Percentiles rank a stretch among this genome's conserved stretches.
These are phyloP conservation scores for Capsella bursapastoris DNA, from an alignment of 345 rosid species.

Conservation along the genomic window DNA sequence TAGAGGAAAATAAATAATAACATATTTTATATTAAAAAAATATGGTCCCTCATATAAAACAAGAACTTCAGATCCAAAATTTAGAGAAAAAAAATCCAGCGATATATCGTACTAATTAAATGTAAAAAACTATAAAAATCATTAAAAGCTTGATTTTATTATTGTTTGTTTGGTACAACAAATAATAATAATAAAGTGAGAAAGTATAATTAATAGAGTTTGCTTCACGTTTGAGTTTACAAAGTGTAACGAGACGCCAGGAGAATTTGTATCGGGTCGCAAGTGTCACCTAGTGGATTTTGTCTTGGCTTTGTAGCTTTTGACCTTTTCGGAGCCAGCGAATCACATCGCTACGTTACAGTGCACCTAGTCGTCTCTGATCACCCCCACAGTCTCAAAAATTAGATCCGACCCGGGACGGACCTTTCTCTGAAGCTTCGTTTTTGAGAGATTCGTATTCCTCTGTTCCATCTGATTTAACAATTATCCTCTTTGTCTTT, in stretches of 20 bases:
- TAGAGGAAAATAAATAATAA: too few species aligned
- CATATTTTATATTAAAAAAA: too few species aligned
- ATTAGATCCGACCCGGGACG: slow-evolving; percentile 38
- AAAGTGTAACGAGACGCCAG: slow-evolving; percentile 23
- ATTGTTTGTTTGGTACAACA: slow-evolving; percentile 32
- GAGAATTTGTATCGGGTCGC: slow-evolving; percentile 35
- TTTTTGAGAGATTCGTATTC: slow-evolving; percentile 34
- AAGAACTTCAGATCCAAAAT: too few species aligned
- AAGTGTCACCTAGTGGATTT: slow-evolving; percentile 26
- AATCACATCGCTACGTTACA: slow-evolving; percentile 17
- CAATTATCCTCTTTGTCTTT: slow-evolving; percentile 18
- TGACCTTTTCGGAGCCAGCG: slow-evolving; percentile 15
- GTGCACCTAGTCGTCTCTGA: slow-evolving; percentile 32
- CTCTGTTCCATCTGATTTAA: slow-evolving; percentile 38
- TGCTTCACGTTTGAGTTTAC: slow-evolving; percentile 36
- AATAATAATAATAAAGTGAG: neutral
- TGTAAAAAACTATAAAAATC: too few species aligned
- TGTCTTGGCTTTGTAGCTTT: slow-evolving; percentile 33
- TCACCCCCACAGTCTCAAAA: neutral
- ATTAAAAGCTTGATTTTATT: neutral
- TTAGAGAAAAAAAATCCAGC: neutral
- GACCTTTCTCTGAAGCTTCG: slow-evolving; percentile 29
- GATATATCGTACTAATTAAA: neutral
- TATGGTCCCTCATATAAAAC: too few species aligned
- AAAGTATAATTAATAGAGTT: neutral